Conservation (phyloP, 176 grass and related monocot species). For the Triticum timopheevii region DNA sequence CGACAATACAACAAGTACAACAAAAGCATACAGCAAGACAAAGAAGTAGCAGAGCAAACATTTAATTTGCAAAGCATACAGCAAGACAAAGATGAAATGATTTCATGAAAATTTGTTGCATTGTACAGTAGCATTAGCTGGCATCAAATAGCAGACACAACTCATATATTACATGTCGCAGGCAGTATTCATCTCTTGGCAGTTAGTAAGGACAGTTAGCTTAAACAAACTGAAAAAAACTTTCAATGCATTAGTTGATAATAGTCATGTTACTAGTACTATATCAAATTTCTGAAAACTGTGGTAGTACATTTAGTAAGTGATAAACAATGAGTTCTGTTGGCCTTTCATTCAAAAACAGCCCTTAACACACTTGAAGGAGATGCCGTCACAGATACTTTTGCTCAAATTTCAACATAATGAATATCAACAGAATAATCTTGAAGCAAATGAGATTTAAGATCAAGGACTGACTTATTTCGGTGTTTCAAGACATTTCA, state of each 20-base stretch:
- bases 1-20: neutral
- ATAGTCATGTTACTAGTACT: neutral
- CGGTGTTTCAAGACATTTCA: neutral
- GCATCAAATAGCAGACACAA: neutral
- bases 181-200: neutral
- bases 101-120: neutral
- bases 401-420: constrained; percentile 17
- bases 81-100: neutral
- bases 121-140: neutral
- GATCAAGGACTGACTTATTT: neutral
- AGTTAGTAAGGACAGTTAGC: neutral
- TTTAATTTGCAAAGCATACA: constrained; percentile 2
- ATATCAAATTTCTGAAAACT: constrained; percentile 1
- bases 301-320: neutral
- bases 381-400: neutral
- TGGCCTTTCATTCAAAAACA: neutral
- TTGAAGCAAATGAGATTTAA: neutral
- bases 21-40: neutral
- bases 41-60: neutral
- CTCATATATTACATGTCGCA: constrained; percentile 2
- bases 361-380: neutral
- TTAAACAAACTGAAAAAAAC: neutral
- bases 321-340: neutral
- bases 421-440: constrained; percentile 3
- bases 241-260: neutral